These are phyloP conservation scores for Solanum commersonii DNA, from an alignment of 257 asterid genomes.

Conservation along the genomic window DNA sequence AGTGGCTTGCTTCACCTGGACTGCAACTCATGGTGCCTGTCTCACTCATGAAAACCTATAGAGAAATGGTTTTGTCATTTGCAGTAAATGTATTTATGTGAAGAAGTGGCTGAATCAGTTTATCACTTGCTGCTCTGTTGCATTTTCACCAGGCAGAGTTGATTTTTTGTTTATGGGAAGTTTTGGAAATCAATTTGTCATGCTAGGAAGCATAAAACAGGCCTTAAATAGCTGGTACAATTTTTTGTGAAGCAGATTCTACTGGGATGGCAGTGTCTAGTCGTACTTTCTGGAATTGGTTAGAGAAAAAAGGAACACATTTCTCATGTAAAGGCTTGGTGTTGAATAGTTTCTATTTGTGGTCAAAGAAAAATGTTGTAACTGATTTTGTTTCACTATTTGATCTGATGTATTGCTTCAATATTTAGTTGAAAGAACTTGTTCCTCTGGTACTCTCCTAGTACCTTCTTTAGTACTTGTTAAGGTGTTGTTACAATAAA, in stretches of 20 bases:
- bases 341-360: not conserved
- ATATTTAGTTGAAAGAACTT: not conserved
- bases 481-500: not conserved
- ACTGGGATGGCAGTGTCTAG: not conserved
- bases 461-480: not conserved
- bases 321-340: not conserved
- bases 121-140: not conserved
- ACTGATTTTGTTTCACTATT: not conserved
- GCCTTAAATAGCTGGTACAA: not conserved
- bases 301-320: not conserved
- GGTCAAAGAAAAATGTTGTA: not conserved
- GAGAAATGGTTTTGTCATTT: not conserved
- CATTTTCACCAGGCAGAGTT: not conserved
- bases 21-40: not conserved
- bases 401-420: not conserved
- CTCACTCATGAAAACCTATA: not conserved
- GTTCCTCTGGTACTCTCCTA: not conserved
- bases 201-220: not conserved
- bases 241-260: not conserved
- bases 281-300: not conserved
- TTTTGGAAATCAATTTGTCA: not conserved
- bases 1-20: not conserved
- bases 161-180: not conserved
- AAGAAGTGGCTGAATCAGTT: not conserved
- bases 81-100: not conserved